These are phyloP conservation scores for Opeltia flavorubescens DNA, from an alignment of 495 filamentous ascomycete genomes.

Conservation along the genomic window DNA sequence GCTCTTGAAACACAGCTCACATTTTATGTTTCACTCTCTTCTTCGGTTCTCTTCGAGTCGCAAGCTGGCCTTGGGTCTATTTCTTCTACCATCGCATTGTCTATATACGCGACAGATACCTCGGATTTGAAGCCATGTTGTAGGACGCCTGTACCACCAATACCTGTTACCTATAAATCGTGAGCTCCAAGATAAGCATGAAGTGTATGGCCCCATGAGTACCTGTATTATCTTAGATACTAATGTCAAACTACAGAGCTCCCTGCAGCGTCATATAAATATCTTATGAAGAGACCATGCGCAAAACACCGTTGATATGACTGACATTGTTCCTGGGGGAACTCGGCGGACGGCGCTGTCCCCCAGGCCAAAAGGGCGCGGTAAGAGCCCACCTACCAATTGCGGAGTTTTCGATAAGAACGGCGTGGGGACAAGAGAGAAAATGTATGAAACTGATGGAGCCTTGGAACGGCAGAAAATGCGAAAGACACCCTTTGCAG, in stretches of 20 bases:
- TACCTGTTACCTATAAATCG: too few relatives aligned
- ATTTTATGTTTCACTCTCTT: not conserved
- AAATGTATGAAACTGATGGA: constrained; percentile 1
- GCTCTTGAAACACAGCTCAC: too few relatives aligned
- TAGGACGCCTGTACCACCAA: not conserved
- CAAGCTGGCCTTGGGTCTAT: not conserved
- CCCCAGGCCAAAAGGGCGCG: constrained; percentile 48
- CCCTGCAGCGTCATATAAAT: not conserved
- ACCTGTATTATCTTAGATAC: not conserved
- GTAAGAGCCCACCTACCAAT: constrained; percentile 22
- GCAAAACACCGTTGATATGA: not conserved
- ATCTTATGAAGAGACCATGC: not conserved
- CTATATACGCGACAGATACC: not conserved
- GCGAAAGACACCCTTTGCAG: constrained; percentile 82
- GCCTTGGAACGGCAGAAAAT: constrained; percentile 32
- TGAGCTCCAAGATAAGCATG: too few relatives aligned
- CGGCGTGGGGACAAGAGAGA: not conserved
- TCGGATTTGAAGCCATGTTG: not conserved
- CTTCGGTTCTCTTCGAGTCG: not conserved
- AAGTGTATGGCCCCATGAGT: too few relatives aligned
- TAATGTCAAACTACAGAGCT: not conserved
- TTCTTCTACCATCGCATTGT: not conserved
- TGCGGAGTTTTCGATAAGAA: not conserved
- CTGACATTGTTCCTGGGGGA: not conserved
- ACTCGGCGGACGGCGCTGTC: constrained; percentile 28